phyloP scores from a whole-genome alignment of 495 filamentous ascomycete genomes.

The Penicillium steckii region DNA sequence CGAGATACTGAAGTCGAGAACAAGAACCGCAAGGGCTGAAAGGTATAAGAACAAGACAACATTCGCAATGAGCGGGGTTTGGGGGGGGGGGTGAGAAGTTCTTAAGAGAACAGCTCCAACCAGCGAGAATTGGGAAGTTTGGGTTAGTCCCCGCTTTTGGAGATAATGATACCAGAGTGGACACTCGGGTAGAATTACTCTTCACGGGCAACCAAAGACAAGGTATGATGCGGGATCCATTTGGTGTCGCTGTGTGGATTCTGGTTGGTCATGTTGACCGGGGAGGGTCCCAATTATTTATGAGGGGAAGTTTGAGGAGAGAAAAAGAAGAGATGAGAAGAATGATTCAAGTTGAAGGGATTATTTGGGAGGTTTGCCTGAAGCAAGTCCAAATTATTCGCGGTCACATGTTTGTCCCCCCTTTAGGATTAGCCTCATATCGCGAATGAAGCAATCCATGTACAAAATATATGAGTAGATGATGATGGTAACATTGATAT shows the following conservation, averaged over 20 bases:
- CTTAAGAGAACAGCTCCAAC: conserved; percentile 5
- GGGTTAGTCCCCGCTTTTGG: background rate
- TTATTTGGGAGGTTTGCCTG: too few relatives aligned
- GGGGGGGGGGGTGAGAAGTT: conserved; percentile 2
- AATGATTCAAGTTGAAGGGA: too few relatives aligned
- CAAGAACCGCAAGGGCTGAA: conserved; percentile 10
- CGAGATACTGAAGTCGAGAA: conserved; percentile 1
- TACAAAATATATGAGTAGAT: too few relatives aligned
- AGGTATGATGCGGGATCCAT: conserved; percentile 4
- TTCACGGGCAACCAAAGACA: conserved; percentile 19
- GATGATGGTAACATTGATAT: too few relatives aligned
- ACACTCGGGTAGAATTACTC: conserved; percentile 37
- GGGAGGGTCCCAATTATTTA: background rate
- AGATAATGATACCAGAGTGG: conserved; percentile 15
- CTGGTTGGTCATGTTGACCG: conserved; percentile 13
- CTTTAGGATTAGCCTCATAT: too few relatives aligned
- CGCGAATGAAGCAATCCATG: too few relatives aligned
- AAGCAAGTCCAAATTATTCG: too few relatives aligned
- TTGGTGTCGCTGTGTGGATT: background rate
- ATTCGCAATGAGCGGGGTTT: conserved; percentile 3
- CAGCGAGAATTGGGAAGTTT: background rate
- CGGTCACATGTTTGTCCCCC: too few relatives aligned
- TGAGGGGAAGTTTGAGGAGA: conserved; percentile 16
- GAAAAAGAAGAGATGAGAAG: background rate
- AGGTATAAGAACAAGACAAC: conserved; percentile 7